These are phyloP conservation scores for Brassica cretica DNA, from an alignment of 345 rosid genomes.

Conservation along the genomic window DNA sequence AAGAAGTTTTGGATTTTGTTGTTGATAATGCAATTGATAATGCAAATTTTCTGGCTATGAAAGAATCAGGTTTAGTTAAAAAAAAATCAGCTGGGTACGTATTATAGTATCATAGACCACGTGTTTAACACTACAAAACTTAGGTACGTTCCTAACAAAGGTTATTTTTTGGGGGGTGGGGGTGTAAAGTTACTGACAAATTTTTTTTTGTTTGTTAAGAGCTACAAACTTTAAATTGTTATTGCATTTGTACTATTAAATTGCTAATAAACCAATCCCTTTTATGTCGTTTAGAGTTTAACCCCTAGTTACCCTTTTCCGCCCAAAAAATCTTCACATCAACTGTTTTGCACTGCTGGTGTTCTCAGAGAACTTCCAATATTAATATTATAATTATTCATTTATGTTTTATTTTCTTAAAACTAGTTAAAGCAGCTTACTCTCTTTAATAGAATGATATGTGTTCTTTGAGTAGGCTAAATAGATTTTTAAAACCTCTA, in stretches of 20 bases:
- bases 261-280: not conserved
- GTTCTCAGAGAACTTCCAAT: too few species aligned
- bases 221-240: not conserved
- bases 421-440: too few species aligned
- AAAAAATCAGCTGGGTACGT: not conserved
- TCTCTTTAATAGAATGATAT: too few species aligned
- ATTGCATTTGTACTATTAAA: not conserved
- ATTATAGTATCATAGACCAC: not conserved
- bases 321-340: too few species aligned
- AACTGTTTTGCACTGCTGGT: too few species aligned
- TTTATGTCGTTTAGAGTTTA: not conserved
- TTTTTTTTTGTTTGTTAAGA: too few species aligned
- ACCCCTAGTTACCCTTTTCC: not conserved
- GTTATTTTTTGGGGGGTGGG: not conserved
- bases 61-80: not conserved
- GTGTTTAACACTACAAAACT: not conserved
- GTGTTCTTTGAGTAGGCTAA: too few species aligned
- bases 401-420: too few species aligned
- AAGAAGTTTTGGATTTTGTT: not conserved
- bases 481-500: too few species aligned
- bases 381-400: too few species aligned
- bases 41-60: not conserved
- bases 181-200: not conserved
- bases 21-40: not conserved
- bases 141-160: not conserved